phyloP scores from a whole-genome alignment of 768 basidiomycete species.

The Crepidotus variabilis region DNA sequence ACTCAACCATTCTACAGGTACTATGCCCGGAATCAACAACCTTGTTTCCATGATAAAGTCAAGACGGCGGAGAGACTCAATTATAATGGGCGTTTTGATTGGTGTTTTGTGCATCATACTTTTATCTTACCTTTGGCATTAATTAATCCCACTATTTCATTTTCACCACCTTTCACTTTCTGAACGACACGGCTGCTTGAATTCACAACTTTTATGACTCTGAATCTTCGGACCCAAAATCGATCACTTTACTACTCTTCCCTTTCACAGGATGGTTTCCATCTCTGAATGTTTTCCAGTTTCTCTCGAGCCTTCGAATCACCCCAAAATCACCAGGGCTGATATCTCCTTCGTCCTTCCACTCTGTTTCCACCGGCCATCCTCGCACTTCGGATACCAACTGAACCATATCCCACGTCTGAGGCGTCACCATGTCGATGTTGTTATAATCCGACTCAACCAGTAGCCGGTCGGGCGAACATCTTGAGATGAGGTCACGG shows the following conservation, averaged over 20 bases:
- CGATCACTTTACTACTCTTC: conserved; percentile 14
- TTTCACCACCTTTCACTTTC: neutral
- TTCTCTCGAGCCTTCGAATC: conserved; percentile 62
- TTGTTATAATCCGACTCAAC: conserved; percentile 85
- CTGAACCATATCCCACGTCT: conserved; percentile 76
- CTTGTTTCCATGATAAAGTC: conserved; percentile 91
- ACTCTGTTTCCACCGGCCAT: conserved; percentile 69
- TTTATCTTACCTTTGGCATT: conserved; percentile 46
- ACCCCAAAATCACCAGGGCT: conserved; percentile 51
- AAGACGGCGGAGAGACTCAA: conserved; percentile 81
- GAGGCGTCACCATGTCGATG: conserved; percentile 48
- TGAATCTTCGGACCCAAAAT: neutral
- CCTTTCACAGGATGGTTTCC: conserved; percentile 36
- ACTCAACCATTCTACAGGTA: conserved; percentile 41
- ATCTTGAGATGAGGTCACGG: conserved; percentile 58
- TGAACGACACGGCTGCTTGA: neutral
- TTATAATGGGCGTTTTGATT: conserved; percentile 86
- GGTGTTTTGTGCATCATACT: conserved; percentile 72
- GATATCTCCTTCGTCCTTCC: conserved; percentile 35
- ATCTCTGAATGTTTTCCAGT: conserved; percentile 62
- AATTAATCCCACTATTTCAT: conserved; percentile 2
- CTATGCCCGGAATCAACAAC: conserved; percentile 94
- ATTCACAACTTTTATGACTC: neutral
- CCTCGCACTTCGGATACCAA: conserved; percentile 72
- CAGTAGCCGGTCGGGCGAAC: conserved; percentile 65